Evolutionary conservation across 140 eudicot genomes (phyloP), one percentile per base, ranked within the genome.

Genomic region (Flaveria floridana): DNA sequence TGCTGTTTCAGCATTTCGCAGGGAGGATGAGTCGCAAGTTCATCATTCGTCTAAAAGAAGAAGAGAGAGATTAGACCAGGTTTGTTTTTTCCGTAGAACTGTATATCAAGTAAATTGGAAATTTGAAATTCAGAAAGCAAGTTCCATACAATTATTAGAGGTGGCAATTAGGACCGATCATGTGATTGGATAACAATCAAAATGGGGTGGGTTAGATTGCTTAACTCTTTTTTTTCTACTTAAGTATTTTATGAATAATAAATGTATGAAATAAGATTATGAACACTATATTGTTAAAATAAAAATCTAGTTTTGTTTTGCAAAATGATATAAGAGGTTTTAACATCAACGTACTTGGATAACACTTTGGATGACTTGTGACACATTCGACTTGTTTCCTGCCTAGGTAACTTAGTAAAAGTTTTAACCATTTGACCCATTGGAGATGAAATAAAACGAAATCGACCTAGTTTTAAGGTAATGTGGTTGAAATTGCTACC

Each of bases 1-100:
- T 71, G 98, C 92, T 75, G 91, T 92, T 58, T 89, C 77, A 75
- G 98, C 98, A 70, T 92, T 89, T 71, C 87, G 85, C 47, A 82
- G 93, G 71, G 96, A 89, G 78, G 95, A 92, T 80, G 95, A 87
- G 76, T 76, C 76, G 52, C 95, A 80, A 52, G 77, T 63, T 73
- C 80, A 82, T 70, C 88, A 83, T 78, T 68, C 88, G 48, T 81
- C 88, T n/a, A 92, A 89, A 84, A 81, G 86, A 76, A 86, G 87
- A 82, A 74, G 83, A 80, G 96, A 89, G 78, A 87, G 87, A 86
- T 87, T 79, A 77, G 96, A 84, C 10, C 95, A 83, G 93, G 96
- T 90, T 74, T 72, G 85, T 51, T 34, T 48, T 13, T 39, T 30
- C 18, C 15, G 16, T 44, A 42, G 37, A 73, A 15, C 59, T 44